Evolutionary conservation across 768 basidiomycete species (phyloP).

Genomic region (Gymnopilus dilepis): DNA sequence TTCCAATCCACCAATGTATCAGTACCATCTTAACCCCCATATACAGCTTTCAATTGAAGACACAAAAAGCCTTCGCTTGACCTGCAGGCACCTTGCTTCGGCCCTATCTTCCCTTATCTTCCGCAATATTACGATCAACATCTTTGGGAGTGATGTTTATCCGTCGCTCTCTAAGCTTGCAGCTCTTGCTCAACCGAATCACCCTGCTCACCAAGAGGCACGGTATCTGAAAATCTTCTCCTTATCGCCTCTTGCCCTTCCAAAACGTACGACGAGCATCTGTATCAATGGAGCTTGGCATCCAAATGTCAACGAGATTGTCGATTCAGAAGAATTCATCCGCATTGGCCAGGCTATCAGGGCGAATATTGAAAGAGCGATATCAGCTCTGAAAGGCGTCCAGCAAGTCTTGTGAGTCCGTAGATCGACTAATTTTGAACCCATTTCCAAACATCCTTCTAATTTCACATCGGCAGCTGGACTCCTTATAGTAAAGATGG

Average conservation of each 20-base stretch:
- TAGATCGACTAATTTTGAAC: neutral
- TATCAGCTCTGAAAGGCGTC: neutral
- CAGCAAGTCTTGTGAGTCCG: neutral
- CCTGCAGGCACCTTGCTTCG: neutral
- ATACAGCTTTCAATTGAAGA: neutral
- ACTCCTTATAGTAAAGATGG: neutral
- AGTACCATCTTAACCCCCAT: too few species aligned
- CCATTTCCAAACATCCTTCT: neutral
- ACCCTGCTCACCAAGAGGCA: neutral
- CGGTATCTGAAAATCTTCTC: neutral
- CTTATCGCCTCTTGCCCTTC: neutral
- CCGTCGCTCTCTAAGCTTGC: neutral
- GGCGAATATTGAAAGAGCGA: neutral
- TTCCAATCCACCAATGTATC: neutral
- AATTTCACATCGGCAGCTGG: neutral
- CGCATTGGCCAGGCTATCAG: neutral
- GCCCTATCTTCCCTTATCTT: neutral
- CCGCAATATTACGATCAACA: neutral
- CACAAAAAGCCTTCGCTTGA: neutral
- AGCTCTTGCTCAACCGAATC: neutral
- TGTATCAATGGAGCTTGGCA: too few species aligned
- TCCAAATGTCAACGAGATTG: too few species aligned
- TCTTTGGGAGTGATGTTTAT: neutral
- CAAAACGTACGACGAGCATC: too few species aligned
- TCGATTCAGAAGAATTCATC: neutral